Conservation (phyloP, 805 yeast genomes). For the Metschnikowia koreensis region DNA sequence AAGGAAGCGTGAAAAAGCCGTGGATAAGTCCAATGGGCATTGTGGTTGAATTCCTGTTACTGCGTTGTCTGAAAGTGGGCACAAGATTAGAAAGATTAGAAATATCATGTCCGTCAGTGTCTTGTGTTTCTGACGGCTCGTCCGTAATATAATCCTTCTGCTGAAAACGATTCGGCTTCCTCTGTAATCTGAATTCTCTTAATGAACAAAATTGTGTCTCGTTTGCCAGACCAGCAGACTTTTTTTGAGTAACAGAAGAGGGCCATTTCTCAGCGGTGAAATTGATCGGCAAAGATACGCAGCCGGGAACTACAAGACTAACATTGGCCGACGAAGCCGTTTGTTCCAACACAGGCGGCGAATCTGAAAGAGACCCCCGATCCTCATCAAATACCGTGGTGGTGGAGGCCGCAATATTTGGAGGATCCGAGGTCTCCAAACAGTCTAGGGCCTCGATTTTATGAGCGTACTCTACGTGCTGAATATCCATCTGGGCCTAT, state of each 20-base stretch:
- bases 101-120: neutral
- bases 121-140: neutral
- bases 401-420: neutral
- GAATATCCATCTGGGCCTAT: slow-evolving; percentile 3
- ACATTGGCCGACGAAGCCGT: neutral
- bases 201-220: slow-evolving; percentile 1
- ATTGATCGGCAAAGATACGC: neutral
- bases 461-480: slow-evolving; percentile 3
- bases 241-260: neutral
- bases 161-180: neutral
- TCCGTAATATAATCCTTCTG: neutral
- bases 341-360: neutral
- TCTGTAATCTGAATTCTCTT: neutral
- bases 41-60: neutral
- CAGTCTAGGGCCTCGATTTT: neutral
- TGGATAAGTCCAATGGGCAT: slow-evolving; percentile 1
- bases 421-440: neutral
- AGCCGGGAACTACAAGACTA: neutral
- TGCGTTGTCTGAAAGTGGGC: neutral
- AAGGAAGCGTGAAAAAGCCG: slow-evolving; percentile 9
- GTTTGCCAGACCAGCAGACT: neutral
- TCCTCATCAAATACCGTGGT: neutral
- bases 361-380: neutral
- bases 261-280: neutral
- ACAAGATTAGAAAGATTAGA: neutral